Conservation (phyloP, 176 grass and related monocot species). For the Triticum urartu region DNA sequence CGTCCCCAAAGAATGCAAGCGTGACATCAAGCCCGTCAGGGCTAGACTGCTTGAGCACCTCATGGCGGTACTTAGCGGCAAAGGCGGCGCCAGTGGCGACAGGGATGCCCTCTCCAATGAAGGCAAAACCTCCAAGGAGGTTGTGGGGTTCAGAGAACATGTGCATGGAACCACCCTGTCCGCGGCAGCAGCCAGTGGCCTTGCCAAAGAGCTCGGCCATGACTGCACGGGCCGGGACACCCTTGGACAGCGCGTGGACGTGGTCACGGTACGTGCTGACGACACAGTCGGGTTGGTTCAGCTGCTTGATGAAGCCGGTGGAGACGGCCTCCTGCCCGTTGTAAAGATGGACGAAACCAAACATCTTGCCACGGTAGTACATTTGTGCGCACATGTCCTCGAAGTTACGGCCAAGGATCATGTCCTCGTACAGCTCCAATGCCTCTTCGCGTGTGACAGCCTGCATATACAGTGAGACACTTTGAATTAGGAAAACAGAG, state of each 20-base stretch:
- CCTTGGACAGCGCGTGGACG: conserved; percentile 86
- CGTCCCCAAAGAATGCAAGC: conserved; percentile 89
- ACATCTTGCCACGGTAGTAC: conserved; percentile 99
- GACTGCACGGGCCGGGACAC: conserved; percentile 68
- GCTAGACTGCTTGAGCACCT: conserved; percentile 86
- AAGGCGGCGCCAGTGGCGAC: conserved; percentile 93
- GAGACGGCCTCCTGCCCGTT: conserved; percentile 98
- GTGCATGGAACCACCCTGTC: conserved; percentile 98
- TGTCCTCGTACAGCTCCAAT: conserved; percentile 80
- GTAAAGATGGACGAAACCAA: conserved; percentile 95
- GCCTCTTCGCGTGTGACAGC: conserved; percentile 66
- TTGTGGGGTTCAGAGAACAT: conserved; percentile 94
- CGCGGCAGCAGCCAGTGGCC: conserved; percentile 87
- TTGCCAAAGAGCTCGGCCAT: conserved; percentile 97
- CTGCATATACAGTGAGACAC: conserved; percentile 26
- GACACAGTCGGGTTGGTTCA: conserved; percentile 75
- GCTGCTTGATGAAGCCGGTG: conserved; percentile 89
- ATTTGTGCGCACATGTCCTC: conserved; percentile 98
- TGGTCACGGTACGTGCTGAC: conserved; percentile 96
- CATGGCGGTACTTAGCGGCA: conserved; percentile 86
- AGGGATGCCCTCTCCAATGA: conserved; percentile 94
- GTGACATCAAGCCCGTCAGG: conserved; percentile 89
- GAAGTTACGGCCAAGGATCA: conserved; percentile 78
- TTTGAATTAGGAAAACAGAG: not conserved
- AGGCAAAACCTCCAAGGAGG: conserved; percentile 88